Conservation (phyloP, 176 grass and related monocot genomes). For the Avena sativa region DNA sequence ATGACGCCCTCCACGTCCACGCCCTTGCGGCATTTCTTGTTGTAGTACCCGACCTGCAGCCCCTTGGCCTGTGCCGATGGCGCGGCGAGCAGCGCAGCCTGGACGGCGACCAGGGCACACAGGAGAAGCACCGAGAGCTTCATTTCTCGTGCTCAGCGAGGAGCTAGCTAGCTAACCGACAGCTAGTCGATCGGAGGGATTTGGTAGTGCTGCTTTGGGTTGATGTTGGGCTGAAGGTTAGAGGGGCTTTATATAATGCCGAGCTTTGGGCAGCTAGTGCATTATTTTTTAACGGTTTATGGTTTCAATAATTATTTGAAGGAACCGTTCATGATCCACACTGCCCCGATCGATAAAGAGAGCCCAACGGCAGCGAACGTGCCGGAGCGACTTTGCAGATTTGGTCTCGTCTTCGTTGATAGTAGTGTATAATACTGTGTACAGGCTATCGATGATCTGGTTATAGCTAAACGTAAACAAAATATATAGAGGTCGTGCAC, state of each 20-base stretch:
- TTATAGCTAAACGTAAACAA: too few relatives aligned
- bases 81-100: slow-evolving; percentile 36
- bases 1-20: slow-evolving; percentile 40
- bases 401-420: not conserved
- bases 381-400: not conserved
- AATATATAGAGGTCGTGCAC: not conserved
- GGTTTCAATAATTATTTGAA: not conserved
- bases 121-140: slow-evolving; percentile 41
- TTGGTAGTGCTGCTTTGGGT: not conserved
- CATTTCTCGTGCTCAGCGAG: slow-evolving; percentile 21
- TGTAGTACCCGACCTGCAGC: slow-evolving; percentile 55
- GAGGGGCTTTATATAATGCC: slow-evolving; percentile 41
- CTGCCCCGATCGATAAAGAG: not conserved
- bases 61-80: slow-evolving; percentile 15
- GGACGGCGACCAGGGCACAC: slow-evolving; percentile 36
- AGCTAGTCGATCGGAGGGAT: not conserved
- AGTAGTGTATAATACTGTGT: too few relatives aligned
- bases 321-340: not conserved
- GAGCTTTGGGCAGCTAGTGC: too few relatives aligned
- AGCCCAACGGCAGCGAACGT: not conserved
- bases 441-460: too few relatives aligned
- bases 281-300: not conserved
- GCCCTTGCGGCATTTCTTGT: slow-evolving; percentile 36
- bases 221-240: not conserved
- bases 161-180: not conserved